phyloP scores from a whole-genome alignment of 371 early-diverging fungal genomes.

The Mucor racemosus region DNA sequence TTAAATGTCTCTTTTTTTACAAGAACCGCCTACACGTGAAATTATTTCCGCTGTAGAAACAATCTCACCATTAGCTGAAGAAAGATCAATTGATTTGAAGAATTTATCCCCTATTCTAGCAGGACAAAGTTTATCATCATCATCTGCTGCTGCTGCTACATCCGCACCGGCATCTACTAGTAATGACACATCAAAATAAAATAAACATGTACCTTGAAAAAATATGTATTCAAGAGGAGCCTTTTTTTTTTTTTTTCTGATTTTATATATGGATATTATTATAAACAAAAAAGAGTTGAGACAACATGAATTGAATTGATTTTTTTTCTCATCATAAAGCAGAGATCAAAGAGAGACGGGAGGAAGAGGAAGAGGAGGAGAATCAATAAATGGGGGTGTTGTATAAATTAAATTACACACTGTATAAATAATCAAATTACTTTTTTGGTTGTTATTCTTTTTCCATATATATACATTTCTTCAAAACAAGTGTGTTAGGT shows the following conservation, averaged over 20 bases:
- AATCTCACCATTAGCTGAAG: constrained; percentile 18
- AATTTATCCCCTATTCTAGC: constrained; percentile 22
- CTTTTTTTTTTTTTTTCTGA: background rate
- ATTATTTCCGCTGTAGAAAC: constrained; percentile 23
- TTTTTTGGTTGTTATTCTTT: constrained; percentile 21
- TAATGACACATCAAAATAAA: background rate
- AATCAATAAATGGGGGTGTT: constrained; percentile 6
- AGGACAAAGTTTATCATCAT: constrained; percentile 22
- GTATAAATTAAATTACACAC: background rate
- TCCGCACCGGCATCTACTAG: background rate
- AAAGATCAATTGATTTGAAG: constrained; percentile 27
- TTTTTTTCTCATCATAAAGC: background rate
- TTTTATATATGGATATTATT: background rate
- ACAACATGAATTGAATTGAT: background rate
- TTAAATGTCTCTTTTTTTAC: background rate
- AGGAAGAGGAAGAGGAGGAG: background rate
- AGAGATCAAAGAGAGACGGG: background rate
- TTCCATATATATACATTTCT: constrained; percentile 18
- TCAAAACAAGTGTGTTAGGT: background rate
- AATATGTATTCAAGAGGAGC: constrained; percentile 8
- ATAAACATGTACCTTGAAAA: background rate
- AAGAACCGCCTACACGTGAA: constrained; percentile 35
- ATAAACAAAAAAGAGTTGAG: background rate
- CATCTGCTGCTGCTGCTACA: background rate
- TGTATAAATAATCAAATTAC: constrained; percentile 2